Evolutionary conservation across 129 eudicot genomes (phyloP).

Genomic region (Logfia minima): DNA sequence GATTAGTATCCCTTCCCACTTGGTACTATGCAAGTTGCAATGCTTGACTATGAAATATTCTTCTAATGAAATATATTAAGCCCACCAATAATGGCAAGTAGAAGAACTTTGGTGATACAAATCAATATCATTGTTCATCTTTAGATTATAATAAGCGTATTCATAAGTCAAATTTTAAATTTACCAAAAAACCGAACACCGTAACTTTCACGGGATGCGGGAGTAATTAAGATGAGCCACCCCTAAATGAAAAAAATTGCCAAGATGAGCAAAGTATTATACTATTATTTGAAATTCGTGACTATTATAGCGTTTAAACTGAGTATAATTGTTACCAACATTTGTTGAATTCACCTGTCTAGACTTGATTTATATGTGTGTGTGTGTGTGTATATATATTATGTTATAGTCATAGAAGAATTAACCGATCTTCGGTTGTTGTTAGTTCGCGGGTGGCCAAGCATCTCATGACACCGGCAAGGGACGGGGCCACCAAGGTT

Average conservation of each 20-base stretch:
- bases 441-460: constrained; percentile 54
- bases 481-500: constrained; percentile 66
- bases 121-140: neutral
- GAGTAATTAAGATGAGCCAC: neutral
- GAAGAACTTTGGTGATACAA: neutral
- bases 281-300: neutral
- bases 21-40: constrained; percentile 5
- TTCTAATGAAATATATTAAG: neutral
- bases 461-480: constrained; percentile 61
- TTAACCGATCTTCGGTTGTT: neutral
- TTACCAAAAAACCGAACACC: neutral
- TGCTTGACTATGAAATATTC: constrained; percentile 11
- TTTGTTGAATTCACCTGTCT: neutral
- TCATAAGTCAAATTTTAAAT: neutral
- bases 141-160: neutral
- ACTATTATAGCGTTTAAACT: neutral
- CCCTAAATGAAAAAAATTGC: neutral
- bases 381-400: neutral
- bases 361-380: neutral
- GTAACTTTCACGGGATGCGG: neutral
- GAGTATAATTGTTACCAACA: neutral
- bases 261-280: neutral
- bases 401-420: neutral
- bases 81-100: neutral
- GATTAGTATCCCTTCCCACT: neutral